Base-by-base conservation (phyloP, 2,329 filamentous ascomycete species). In the Zymoseptoria brevis region DNA sequence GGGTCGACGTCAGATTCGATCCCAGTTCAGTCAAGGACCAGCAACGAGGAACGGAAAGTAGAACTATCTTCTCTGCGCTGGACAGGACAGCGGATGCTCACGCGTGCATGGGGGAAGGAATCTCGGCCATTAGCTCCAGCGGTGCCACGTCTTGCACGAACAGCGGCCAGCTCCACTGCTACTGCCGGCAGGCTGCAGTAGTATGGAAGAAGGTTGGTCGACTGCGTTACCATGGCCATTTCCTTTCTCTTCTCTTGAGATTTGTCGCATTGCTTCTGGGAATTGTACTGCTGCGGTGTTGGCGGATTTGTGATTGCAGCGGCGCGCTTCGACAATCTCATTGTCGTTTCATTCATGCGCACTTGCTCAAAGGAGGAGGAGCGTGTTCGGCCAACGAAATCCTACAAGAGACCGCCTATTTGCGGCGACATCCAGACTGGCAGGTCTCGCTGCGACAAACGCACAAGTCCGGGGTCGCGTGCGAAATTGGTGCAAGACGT, bases 71-170 rank as follows among this genome's bases (percentile, higher is more conserved):
- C 35, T 45, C 35, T 45, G 35, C 35, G 35, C 35, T 45, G 35
- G 35, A 45, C 49, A 54, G 19, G 53, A 52, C 57, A 54, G 50
- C 55, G 58, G 58, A 35, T 30, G 57, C 19, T 30, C 53, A 29
- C 22, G 51, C 21, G 56, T 60, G 56, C 59, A 58, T 61, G 35
- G 35, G 35, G 35, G 35, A 45, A 16, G 16, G 35, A n/a, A n/a
- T 45, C 35, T 45, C 35, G 35, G 35, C 13, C 13, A n/a, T 45
- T 45, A 16, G 13, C 35, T 45, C 30, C 30, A 54, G 24, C 49
- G 58, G 58, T 62, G 60, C 60, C 60, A 62, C 58, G 58, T 58
- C 51, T 8, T 60, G 55, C 56, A 56, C 55, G 52, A 55, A 21
- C 26, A 29, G 16, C 50, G 45, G 29, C 56, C 59, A 53, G 55